Conservation (phyloP, 2,329 filamentous ascomycete species). For the Didymella pinodella region DNA sequence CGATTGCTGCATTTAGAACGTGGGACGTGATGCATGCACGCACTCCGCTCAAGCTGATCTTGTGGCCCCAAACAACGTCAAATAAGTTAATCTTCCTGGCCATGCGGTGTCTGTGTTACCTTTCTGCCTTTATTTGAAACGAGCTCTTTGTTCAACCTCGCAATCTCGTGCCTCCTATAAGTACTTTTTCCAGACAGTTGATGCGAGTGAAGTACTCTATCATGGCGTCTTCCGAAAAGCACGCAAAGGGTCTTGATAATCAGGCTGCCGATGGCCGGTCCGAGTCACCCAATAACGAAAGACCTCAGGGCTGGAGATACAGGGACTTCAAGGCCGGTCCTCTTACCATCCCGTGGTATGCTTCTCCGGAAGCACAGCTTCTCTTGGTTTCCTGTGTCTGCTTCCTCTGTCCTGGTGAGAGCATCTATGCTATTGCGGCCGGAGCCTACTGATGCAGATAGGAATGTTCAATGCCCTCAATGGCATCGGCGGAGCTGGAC, state of each 20-base stretch:
- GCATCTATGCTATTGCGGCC: too few relatives aligned
- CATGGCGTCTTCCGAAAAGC: background rate
- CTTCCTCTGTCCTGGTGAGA: background rate
- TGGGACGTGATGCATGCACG: slow-evolving; percentile 2
- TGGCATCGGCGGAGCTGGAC: background rate
- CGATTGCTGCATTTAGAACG: slow-evolving; percentile 1
- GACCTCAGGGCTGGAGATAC: background rate
- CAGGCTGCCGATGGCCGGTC: background rate
- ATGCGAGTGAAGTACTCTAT: background rate
- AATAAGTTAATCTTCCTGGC: background rate
- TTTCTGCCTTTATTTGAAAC: background rate
- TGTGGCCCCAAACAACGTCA: background rate
- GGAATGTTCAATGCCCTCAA: slow-evolving; percentile 3
- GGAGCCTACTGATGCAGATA: background rate
- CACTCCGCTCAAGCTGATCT: slow-evolving; percentile 2
- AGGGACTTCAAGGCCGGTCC: background rate
- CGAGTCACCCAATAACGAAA: background rate
- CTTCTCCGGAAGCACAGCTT: slow-evolving; percentile 1
- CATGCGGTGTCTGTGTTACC: background rate
- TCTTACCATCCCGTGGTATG: background rate
- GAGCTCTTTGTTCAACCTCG: background rate
- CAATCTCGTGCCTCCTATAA: background rate
- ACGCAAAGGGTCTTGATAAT: background rate
- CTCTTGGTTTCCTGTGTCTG: background rate
- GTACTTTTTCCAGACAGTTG: background rate